phyloP scores from a whole-genome alignment of 371 early-diverging fungal species.

The Rhizopus delemar region DNA sequence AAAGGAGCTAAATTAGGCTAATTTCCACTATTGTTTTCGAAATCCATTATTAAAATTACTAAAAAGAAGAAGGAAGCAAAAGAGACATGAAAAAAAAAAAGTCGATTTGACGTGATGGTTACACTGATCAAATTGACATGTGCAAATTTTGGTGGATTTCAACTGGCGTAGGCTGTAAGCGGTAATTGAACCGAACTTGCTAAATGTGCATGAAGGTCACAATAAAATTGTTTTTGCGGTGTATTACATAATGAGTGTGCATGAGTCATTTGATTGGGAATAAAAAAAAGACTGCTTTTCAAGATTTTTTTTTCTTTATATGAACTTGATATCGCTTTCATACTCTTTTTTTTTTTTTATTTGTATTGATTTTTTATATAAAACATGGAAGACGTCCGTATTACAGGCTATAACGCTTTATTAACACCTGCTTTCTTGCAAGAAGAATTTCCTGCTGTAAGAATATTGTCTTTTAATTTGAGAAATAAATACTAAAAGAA shows the following conservation, averaged over 20 bases:
- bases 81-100: too few relatives aligned
- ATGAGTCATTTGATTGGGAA: background rate
- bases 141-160: too few relatives aligned
- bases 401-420: conserved; percentile 62
- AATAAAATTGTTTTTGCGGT: background rate
- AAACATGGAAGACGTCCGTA: conserved; percentile 65
- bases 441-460: conserved; percentile 64
- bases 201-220: too few relatives aligned
- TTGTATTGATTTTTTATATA: background rate
- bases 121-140: too few relatives aligned
- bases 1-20: too few relatives aligned
- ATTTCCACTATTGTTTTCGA: too few relatives aligned
- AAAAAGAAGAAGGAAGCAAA: too few relatives aligned
- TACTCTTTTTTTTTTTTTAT: conserved; percentile 4
- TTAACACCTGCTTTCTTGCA: conserved; percentile 62
- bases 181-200: too few relatives aligned
- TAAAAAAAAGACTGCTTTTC: background rate
- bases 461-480: background rate
- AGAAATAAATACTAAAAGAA: background rate
- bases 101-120: too few relatives aligned
- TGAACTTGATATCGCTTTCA: background rate
- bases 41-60: too few relatives aligned
- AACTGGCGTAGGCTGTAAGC: too few relatives aligned
- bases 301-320: too few relatives aligned
- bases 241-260: background rate